A percentile compares a stretch with the other conserved stretches of the same genome.
Evolutionary conservation across 2,329 filamentous ascomycete genomes (phyloP).

Genomic region (Fusarium sp.): DNA sequence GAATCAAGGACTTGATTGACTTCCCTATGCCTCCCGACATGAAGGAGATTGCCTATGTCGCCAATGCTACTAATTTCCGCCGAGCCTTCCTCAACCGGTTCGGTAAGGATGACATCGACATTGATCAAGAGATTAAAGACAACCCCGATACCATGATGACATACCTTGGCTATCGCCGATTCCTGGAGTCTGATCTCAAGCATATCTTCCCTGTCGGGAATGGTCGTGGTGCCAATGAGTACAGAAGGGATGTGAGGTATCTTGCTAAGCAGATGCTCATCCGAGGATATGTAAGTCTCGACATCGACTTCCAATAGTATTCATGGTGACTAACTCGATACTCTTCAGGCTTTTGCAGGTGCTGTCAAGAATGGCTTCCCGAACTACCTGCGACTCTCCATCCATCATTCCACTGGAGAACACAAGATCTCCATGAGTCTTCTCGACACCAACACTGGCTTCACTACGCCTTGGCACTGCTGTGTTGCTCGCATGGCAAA

Average conservation of each 20-base stretch:
- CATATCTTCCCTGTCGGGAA: constrained; percentile 43
- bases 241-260: constrained; percentile 44
- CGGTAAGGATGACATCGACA: constrained; percentile 42
- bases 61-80: constrained; percentile 48
- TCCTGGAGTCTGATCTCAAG: constrained; percentile 47
- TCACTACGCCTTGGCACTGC: constrained; percentile 50
- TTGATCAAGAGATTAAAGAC: constrained; percentile 45
- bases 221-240: constrained; percentile 36
- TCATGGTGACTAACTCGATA: not conserved
- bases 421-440: constrained; percentile 47
- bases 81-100: constrained; percentile 43
- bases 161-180: constrained; percentile 47
- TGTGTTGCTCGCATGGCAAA: constrained; percentile 3
- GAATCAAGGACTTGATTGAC: constrained; percentile 59
- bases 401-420: constrained; percentile 45
- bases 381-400: constrained; percentile 46
- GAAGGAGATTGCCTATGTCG: constrained; percentile 55
- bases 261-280: constrained; percentile 49
- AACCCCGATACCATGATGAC: constrained; percentile 46
- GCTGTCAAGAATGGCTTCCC: constrained; percentile 45
- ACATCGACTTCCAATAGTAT: not conserved
- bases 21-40: constrained; percentile 53
- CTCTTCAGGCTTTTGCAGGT: constrained; percentile 42
- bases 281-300: constrained; percentile 44
- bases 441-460: constrained; percentile 46